Conservation (phyloP, 495 filamentous ascomycete species). For the Hypoxylon cercidicola region DNA sequence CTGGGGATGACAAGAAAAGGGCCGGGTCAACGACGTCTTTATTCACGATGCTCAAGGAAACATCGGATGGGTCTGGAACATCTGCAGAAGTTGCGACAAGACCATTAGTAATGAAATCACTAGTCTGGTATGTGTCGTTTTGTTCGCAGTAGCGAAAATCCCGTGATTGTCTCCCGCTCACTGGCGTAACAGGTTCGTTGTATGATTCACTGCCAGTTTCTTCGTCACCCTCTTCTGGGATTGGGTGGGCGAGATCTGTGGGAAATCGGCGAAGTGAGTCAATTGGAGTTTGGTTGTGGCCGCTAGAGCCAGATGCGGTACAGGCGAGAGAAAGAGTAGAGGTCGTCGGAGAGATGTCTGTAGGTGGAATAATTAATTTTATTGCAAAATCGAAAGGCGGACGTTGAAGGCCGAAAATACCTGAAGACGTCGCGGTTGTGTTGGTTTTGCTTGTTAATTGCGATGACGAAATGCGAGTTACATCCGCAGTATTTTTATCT, state of each 20-base stretch:
- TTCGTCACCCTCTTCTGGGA: slow-evolving; percentile 61
- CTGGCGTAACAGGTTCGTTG: slow-evolving; percentile 60
- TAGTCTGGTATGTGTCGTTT: slow-evolving; percentile 51
- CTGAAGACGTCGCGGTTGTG: slow-evolving; percentile 29
- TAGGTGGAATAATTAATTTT: slow-evolving; percentile 41
- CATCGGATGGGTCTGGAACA: slow-evolving; percentile 39
- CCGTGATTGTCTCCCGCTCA: slow-evolving; percentile 61
- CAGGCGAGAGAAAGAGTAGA: slow-evolving; percentile 23
- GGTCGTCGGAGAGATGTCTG: slow-evolving; percentile 38
- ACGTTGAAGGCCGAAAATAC: slow-evolving; percentile 41
- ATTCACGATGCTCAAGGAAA: slow-evolving; percentile 32
- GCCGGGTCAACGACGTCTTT: slow-evolving; percentile 30
- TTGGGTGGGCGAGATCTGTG: slow-evolving; percentile 54
- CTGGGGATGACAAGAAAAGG: slow-evolving; percentile 35
- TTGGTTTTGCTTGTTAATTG: background rate
- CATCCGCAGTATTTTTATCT: slow-evolving; percentile 1
- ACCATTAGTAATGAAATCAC: slow-evolving; percentile 47
- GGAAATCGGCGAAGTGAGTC: slow-evolving; percentile 52
- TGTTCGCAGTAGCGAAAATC: slow-evolving; percentile 58
- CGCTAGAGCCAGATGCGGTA: slow-evolving; percentile 20
- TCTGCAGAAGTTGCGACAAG: slow-evolving; percentile 28
- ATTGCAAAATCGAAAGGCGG: slow-evolving; percentile 24
- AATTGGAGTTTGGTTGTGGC: slow-evolving; percentile 35
- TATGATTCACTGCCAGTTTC: slow-evolving; percentile 57
- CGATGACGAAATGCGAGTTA: slow-evolving; percentile 32